Evolutionary conservation across 805 yeast genomes (phyloP), one percentile per base, ranked within the genome.

Genomic region (Grigorovia humatica): DNA sequence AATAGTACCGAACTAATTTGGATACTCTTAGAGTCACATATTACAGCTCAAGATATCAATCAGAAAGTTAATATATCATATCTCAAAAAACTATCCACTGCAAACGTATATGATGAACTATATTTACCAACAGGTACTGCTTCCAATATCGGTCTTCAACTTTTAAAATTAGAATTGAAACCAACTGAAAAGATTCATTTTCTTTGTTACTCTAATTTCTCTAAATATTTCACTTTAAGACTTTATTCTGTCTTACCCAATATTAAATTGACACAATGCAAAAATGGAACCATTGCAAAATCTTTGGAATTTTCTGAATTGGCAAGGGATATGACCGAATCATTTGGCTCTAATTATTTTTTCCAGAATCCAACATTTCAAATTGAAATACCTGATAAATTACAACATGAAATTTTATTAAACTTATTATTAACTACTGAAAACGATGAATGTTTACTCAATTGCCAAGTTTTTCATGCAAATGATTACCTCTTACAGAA

Each of bases 11-110:
- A 69, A 18, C 70, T 68, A 2, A 71, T 75, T 0, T 74, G 79
- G 75, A 48, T 82, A 1, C 60, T 81, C 2, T 56, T 82, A 8
- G 85, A 81, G 54, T 66, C 71, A 18, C 83, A 79, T 60, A 19
- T 77, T 15, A 67, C 60, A 44, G 57, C 41, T 40, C 51, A 18
- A 29, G 59, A 13, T 38, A 32, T 32, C 12, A 50, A 38, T 9
- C 40, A 43, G 1, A 41, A 44, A 15, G 15, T 48, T 9, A 6
- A 8, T 45, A 17, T 59, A 56, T 43, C 60, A 42, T 51, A 60
- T 56, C n/a, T 66, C 48, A 56, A 56, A 32, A 54, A 52, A 30
- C 12, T 55, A 6, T 58, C 64, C 8, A 46, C 45, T 7, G 53
- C 43, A 11, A 53, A 57, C 43, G 42, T 45, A 5, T 38, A 17